Evolutionary conservation across 2,329 filamentous ascomycete genomes (phyloP), one percentile per base, ranked within the genome.

Genomic region (Talaromyces rugulosus): DNA sequence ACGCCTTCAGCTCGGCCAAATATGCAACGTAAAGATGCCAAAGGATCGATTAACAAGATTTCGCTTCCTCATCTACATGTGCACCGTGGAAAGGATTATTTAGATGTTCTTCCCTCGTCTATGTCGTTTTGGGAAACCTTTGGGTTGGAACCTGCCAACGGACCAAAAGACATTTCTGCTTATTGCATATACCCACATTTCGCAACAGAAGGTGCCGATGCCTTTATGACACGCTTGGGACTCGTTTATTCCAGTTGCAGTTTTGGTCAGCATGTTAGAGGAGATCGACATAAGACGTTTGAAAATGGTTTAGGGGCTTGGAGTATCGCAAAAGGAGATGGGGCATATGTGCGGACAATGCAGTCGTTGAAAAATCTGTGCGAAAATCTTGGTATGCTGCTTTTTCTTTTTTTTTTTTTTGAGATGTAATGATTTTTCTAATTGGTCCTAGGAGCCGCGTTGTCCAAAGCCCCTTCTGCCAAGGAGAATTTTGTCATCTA

Each of bases 61-160:
- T 72, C 73, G 16, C 72, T 82, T 1, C 84, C 84, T 3, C 81
- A 84, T 67, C 68, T 88, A 34, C 80, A 81, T 42, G 73, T 87
- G 12, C 81, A 80, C 58, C 81, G 85, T 34, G 80, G 79, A 8
- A 81, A 83, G 44, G 77, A 78, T 42, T 77, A 74, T 7, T 79
- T 85, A 70, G 84, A 86, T 64, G 74, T 85, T 56, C 75, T 86
- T 14, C 82, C 85, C 3, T 77, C 85, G 8, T 82, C 84, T 4
- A 69, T 87, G 56, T 74, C 78, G 2, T 88, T 87, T 66, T 88
- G 86, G 86, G 85, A 87, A 65, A 79, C 83, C 1, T 80, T 88
- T 47, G 83, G 83, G 18, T 74, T 88, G 9, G 81, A 82, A 47
- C 86, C 86, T 36, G 78, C 79, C 44, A 81, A 79, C 68, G 82